These are phyloP conservation scores for Comarum palustre DNA, from an alignment of 306 rosid genomes.

Conservation along the genomic window DNA sequence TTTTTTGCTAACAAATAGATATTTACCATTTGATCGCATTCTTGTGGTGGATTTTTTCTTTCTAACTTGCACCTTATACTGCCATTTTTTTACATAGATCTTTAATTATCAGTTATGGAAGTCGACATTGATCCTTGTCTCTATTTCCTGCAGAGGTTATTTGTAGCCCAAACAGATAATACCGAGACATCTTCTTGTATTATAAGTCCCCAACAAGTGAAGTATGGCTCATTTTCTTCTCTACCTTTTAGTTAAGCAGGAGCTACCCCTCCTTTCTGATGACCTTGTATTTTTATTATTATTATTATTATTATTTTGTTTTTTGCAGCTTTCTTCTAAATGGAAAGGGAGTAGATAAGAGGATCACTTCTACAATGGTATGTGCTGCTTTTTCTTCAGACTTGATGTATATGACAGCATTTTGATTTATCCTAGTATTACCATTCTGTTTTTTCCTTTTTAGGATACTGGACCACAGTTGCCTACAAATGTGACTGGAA, in stretches of 20 bases:
- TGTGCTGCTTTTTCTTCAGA: constrained; percentile 28
- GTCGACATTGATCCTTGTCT: constrained; percentile 1
- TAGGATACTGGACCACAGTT: constrained; percentile 91
- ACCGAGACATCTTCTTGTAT: constrained; percentile 77
- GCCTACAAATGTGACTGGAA: constrained; percentile 62
- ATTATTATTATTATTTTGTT: constrained; percentile 7
- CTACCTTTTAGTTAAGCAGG: constrained; percentile 9
- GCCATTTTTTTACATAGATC: background rate
- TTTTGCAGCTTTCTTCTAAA: constrained; percentile 80
- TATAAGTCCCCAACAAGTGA: constrained; percentile 82
- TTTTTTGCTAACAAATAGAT: background rate
- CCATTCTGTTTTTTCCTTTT: constrained; percentile 20
- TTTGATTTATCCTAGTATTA: constrained; percentile 27
- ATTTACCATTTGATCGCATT: background rate
- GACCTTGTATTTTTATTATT: constrained; percentile 14
- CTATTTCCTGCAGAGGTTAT: constrained; percentile 54
- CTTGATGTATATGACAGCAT: constrained; percentile 7
- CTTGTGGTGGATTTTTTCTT: background rate
- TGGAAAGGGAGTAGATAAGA: constrained; percentile 64
- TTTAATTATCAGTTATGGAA: constrained; percentile 9
- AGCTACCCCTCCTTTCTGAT: constrained; percentile 31
- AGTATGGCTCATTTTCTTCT: constrained; percentile 42
- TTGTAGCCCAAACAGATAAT: constrained; percentile 77
- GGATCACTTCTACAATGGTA: constrained; percentile 62
- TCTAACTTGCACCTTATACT: constrained; percentile 4